Conservation (phyloP, 495 filamentous ascomycete species). For the Penicillium robsamsonii region DNA sequence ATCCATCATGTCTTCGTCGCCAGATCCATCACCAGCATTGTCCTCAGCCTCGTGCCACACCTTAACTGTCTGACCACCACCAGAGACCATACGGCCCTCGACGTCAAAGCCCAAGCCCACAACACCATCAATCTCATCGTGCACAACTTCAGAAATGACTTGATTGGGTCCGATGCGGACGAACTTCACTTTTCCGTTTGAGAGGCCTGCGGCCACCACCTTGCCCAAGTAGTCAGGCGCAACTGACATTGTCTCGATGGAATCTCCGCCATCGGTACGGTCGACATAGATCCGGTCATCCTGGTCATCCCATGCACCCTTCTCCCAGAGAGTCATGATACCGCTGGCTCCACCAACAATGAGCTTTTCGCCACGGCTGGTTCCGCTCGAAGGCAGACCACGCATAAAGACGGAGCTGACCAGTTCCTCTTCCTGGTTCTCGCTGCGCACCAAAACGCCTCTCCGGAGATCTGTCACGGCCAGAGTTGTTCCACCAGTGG, state of each 20-base stretch:
- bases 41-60: slow-evolving; percentile 68
- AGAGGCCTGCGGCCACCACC: slow-evolving; percentile 70
- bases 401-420: slow-evolving; percentile 73
- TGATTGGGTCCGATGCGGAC: slow-evolving; percentile 58
- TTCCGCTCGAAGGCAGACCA: slow-evolving; percentile 60
- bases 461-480: slow-evolving; percentile 83
- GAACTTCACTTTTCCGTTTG: slow-evolving; percentile 62
- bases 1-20: slow-evolving; percentile 35
- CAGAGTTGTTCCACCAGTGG: slow-evolving; percentile 84
- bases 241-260: slow-evolving; percentile 66
- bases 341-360: slow-evolving; percentile 77
- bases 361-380: slow-evolving; percentile 68
- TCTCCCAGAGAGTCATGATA: slow-evolving; percentile 88
- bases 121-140: slow-evolving; percentile 83
- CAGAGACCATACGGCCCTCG: slow-evolving; percentile 79
- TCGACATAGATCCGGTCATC: slow-evolving; percentile 80
- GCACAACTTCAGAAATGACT: slow-evolving; percentile 58
- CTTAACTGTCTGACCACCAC: slow-evolving; percentile 78
- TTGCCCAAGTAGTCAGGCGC: slow-evolving; percentile 64
- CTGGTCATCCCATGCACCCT: slow-evolving; percentile 90
- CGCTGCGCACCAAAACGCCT: slow-evolving; percentile 78
- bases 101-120: slow-evolving; percentile 78
- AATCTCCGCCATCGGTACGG: slow-evolving; percentile 58
- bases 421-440: slow-evolving; percentile 92
- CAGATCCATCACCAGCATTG: slow-evolving; percentile 32